Base-by-base conservation (phyloP, 2,329 filamentous ascomycete genomes). In the Cyanodermella asteris region DNA sequence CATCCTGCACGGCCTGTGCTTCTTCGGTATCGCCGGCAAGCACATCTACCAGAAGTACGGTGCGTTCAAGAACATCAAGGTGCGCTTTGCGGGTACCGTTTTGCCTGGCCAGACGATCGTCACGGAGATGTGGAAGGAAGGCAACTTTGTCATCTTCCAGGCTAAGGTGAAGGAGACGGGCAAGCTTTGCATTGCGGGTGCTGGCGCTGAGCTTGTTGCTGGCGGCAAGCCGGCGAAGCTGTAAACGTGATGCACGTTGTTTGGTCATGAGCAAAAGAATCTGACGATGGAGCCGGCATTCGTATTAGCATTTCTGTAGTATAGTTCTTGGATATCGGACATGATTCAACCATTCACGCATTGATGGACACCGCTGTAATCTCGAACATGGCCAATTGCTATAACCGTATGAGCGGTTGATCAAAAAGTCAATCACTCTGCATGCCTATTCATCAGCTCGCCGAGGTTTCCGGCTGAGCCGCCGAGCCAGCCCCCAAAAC, bases 1-100 rank as follows among this genome's bases (percentile, higher is more conserved):
- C 8, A 97, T 97, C 45, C 60, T 97, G 27, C 87, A 97, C 56
- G 87, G 87, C n/a, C 67, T 97, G 18, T 91, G 81, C 64, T 87
- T 72, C 46, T 84, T 97, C 42, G 87, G 87, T 38, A 68, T 94
- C 36, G 72, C 77, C 10, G 78, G 73, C 35, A 93, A 91, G 62
- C 81, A 84, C 31, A 69, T 97, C 19, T 74, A 82, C 46, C 65
- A 80, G 51, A 72, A 61, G 34, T 94, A 71, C 41, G 87, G 87
- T 4, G 53, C 64, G 23, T 81, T 75, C 55, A 78, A 75, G 61
- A 91, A 81, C 55, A 71, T 91, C 56, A 91, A 91, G 61, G 81
- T 90, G 13, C 62, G 81, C 34, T 91, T 91, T 46, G 78, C 78
- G 2, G 80, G 81, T 28, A 70, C 75, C 7, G 81, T 91, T 8